These are phyloP conservation scores for Plectosphaerella cucumerina DNA, from an alignment of 2,329 filamentous ascomycete genomes.

Conservation along the genomic window DNA sequence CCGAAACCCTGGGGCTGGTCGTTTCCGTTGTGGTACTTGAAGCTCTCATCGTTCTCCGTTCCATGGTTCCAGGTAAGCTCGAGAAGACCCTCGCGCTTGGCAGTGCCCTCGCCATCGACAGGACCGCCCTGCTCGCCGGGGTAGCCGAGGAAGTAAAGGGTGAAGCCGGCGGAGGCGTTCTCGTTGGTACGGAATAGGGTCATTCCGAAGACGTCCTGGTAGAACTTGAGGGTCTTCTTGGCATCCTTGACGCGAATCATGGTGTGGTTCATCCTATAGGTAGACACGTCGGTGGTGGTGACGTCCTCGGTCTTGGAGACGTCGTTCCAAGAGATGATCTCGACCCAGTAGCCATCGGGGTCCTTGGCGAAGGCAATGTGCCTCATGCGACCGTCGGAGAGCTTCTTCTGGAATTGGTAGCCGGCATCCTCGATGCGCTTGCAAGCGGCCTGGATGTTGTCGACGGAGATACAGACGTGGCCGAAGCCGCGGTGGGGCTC, in stretches of 20 bases:
- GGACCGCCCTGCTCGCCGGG: constrained; percentile 50
- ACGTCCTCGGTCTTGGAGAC: constrained; percentile 69
- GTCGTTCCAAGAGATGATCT: constrained; percentile 70
- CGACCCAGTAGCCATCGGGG: constrained; percentile 84
- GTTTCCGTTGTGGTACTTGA: constrained; percentile 92
- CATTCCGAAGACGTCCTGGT: constrained; percentile 89
- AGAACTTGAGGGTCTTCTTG: constrained; percentile 71
- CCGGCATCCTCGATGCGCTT: constrained; percentile 84
- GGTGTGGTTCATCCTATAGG: constrained; percentile 83
- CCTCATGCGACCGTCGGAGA: constrained; percentile 82
- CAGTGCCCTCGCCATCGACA: constrained; percentile 50
- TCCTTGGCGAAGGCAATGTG: constrained; percentile 88
- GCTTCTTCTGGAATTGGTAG: constrained; percentile 92
- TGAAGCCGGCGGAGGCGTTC: constrained; percentile 69
- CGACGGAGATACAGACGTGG: constrained; percentile 79
- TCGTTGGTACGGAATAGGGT: constrained; percentile 69
- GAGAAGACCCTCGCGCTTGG: constrained; percentile 74
- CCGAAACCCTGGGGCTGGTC: constrained; percentile 89
- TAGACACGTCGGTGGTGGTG: constrained; percentile 66
- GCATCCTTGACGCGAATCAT: constrained; percentile 92
- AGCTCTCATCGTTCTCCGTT: constrained; percentile 79
- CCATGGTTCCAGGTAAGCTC: constrained; percentile 85
- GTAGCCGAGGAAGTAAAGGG: constrained; percentile 91
- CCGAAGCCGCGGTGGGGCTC: constrained; percentile 82
- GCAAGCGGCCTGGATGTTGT: constrained; percentile 86